Evolutionary conservation across 345 rosid genomes (phyloP).

Genomic region (Schrenkiella parvula): DNA sequence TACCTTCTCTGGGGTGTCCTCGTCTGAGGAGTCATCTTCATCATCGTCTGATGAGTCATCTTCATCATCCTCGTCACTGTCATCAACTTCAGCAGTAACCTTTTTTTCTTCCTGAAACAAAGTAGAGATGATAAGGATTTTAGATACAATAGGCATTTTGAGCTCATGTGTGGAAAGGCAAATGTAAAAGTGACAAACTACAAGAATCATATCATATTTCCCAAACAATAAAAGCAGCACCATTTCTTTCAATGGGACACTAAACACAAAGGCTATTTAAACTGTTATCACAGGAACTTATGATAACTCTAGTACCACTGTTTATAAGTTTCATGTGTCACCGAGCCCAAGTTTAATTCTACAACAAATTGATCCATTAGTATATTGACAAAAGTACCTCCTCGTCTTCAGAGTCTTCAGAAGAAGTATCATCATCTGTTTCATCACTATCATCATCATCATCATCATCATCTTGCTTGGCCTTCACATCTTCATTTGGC

Average conservation of each 20-base stretch:
- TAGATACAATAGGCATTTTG: neutral
- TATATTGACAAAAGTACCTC: conserved; percentile 15
- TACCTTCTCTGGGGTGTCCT: conserved; percentile 43
- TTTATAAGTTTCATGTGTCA: neutral
- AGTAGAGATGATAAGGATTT: neutral
- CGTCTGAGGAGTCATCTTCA: conserved; percentile 39
- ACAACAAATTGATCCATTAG: neutral
- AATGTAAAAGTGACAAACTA: neutral
- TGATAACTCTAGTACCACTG: neutral
- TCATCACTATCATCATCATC: conserved; percentile 31
- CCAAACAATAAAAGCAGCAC: neutral
- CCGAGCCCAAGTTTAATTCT: neutral
- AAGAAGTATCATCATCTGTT: conserved; percentile 29
- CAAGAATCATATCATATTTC: neutral
- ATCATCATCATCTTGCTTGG: conserved; percentile 28
- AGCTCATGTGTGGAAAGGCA: neutral
- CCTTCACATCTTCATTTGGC: conserved; percentile 36
- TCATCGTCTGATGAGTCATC: conserved; percentile 40
- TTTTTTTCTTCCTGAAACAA: conserved; percentile 27
- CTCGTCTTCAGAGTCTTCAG: conserved; percentile 6
- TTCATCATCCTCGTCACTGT: conserved; percentile 27
- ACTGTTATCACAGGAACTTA: neutral
- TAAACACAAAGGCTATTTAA: neutral
- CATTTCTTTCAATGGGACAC: neutral
- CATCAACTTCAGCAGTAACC: conserved; percentile 24